Conservation (phyloP, 129 eudicot genomes). For the Ambrosia trifida region DNA sequence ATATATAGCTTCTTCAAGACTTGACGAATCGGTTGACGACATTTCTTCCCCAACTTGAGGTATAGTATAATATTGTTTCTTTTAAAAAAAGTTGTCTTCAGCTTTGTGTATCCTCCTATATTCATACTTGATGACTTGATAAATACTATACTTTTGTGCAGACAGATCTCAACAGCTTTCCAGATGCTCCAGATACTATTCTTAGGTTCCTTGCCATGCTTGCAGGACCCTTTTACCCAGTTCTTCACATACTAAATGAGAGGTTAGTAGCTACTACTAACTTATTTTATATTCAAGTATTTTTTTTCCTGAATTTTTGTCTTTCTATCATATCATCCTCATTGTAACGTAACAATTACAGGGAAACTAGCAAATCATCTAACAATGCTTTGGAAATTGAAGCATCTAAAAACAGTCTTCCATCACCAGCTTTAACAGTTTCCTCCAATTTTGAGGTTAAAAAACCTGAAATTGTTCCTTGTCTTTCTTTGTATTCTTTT, state of each 20-base stretch:
- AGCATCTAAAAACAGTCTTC: conserved; percentile 61
- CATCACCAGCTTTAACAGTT: conserved; percentile 63
- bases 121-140: background rate
- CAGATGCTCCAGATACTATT: conserved; percentile 75
- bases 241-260: conserved; percentile 74
- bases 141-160: conserved; percentile 31
- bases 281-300: background rate
- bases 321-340: conserved; percentile 8
- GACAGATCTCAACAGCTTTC: conserved; percentile 79
- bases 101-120: conserved; percentile 13
- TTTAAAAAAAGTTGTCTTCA: background rate
- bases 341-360: too few relatives aligned
- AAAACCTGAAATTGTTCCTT: background rate
- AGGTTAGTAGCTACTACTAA: conserved; percentile 53
- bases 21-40: conserved; percentile 66
- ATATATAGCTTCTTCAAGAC: conserved; percentile 94
- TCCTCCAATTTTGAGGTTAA: conserved; percentile 98
- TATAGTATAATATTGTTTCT: conserved; percentile 29
- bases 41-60: conserved; percentile 94
- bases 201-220: conserved; percentile 95
- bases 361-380: conserved; percentile 67
- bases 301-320: background rate
- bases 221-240: conserved; percentile 81
- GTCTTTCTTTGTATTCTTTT: conserved; percentile 7
- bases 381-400: conserved; percentile 51